Evolutionary conservation across 1,284 basidiomycete genomes (phyloP), one percentile per base, ranked within the genome.

Genomic region (Ganoderma sinense): DNA sequence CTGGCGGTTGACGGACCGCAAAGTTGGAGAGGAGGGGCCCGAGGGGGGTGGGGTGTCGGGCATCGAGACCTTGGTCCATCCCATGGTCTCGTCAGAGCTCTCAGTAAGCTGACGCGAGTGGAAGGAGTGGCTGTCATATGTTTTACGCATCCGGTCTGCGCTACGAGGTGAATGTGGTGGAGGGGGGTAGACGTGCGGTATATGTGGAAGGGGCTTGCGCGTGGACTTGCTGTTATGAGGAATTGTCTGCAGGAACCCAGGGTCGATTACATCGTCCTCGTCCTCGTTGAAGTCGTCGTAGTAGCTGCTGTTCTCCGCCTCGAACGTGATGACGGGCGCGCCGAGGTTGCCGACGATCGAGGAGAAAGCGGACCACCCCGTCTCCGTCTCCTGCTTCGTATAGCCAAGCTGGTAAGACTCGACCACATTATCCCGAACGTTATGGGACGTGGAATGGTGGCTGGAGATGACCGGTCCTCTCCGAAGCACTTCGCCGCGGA

Each of bases 301-400:
- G 62, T 66, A 62, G 36, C 33, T 59, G 36, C 69, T 64, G 67
- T 66, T 64, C n/a, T 64, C 48, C 51, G 48, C 62, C 56, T 71
- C 72, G 69, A 73, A 72, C 26, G 71, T 74, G 64, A 72, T 69
- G 65, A 77, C 64, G n/a, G 71, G 72, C 13, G 73, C 75, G 23
- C 76, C 76, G 63, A 77, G 71, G 68, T 77, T 77, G 40, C 76
- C 76, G 45, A 77, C 73, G 62, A 77, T 69, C 65, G 70, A 75
- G n/a, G 70, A 66, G 71, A 77, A 75, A 20, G 73, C 70, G 13
- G 65, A 51, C 69, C 69, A 67, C 11, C 67, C 69, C 0, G 69
- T 60, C 20, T 43, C 26, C 41, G 66, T 62, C 55, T 55, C 43
- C 29, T 39, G 68, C 36, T 62, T 62, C 41, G 62, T 26, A 58